These are phyloP conservation scores for Hygrophoropsis aurantiaca DNA, from an alignment of 768 basidiomycete genomes.

Conservation along the genomic window DNA sequence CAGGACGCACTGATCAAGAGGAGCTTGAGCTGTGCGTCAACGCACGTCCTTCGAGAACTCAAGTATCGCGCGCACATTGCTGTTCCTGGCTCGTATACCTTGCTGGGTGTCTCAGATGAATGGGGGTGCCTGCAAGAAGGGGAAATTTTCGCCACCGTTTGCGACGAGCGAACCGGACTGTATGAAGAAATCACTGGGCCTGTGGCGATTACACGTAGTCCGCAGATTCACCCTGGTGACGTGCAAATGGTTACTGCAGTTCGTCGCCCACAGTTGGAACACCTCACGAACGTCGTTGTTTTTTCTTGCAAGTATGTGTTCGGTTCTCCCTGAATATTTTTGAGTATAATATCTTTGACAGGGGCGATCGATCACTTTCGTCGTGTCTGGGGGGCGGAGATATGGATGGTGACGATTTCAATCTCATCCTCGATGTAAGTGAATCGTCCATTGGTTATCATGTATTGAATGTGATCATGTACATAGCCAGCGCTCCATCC, in stretches of 20 bases:
- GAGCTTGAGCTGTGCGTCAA: slow-evolving; percentile 37
- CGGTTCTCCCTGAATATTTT: background rate
- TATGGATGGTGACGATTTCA: slow-evolving; percentile 53
- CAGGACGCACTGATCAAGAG: slow-evolving; percentile 38
- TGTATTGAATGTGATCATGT: slow-evolving; percentile 7
- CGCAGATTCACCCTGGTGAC: slow-evolving; percentile 54
- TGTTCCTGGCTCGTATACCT: slow-evolving; percentile 46
- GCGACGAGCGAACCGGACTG: slow-evolving; percentile 28
- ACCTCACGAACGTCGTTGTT: slow-evolving; percentile 47
- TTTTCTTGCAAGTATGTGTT: slow-evolving; percentile 45
- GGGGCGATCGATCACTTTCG: slow-evolving; percentile 44
- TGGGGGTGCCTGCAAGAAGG: slow-evolving; percentile 44
- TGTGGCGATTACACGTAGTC: slow-evolving; percentile 49
- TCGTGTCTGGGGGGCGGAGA: slow-evolving; percentile 54
- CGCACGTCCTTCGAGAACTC: slow-evolving; percentile 49
- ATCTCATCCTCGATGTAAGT: slow-evolving; percentile 44
- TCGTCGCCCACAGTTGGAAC: slow-evolving; percentile 34
- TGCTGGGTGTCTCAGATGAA: slow-evolving; percentile 55
- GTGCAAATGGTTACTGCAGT: slow-evolving; percentile 43
- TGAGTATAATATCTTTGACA: slow-evolving; percentile 11
- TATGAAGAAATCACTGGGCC: slow-evolving; percentile 32
- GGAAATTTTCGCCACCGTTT: slow-evolving; percentile 46
- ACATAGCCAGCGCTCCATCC: slow-evolving; percentile 32
- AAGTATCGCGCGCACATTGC: slow-evolving; percentile 52
- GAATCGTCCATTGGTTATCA: slow-evolving; percentile 1